phyloP scores from a whole-genome alignment of 139 green algal species.

The Diplosphaera chodatii region DNA sequence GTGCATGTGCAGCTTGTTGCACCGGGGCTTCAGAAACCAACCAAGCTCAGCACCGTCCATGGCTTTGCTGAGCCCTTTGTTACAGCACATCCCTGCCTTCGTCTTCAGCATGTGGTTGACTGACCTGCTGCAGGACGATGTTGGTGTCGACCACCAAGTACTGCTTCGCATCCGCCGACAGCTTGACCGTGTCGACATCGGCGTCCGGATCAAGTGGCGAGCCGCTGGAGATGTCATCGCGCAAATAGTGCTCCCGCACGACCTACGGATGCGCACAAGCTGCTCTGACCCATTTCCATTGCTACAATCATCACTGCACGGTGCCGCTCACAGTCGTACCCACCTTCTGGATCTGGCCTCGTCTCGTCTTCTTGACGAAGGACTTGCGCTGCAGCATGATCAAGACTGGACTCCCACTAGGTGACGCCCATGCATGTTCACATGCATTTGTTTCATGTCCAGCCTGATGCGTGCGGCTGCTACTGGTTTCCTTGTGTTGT shows the following conservation, averaged over 20 bases:
- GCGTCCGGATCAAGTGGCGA: slow-evolving; percentile 63
- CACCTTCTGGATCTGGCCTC: slow-evolving; percentile 75
- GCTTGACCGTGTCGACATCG: slow-evolving; percentile 38
- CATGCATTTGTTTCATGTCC: no score
- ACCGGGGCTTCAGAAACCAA: no score
- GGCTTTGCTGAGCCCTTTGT: no score
- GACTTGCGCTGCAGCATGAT: slow-evolving; percentile 64
- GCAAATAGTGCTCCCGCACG: slow-evolving; percentile 90
- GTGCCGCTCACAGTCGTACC: no score
- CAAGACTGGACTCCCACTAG: background rate
- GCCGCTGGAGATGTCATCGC: slow-evolving; percentile 91
- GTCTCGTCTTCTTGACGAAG: slow-evolving; percentile 86
- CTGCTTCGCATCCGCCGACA: slow-evolving; percentile 51
- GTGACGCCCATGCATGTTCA: no score
- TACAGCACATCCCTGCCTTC: no score
- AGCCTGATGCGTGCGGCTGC: no score
- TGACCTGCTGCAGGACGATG: slow-evolving; percentile 79
- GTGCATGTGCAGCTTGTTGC: no score
- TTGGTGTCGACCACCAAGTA: slow-evolving; percentile 96
- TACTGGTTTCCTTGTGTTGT: no score
- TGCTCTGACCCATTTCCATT: background rate
- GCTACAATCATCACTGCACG: background rate
- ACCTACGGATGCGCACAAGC: slow-evolving; percentile 34
- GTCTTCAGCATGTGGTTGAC: background rate
- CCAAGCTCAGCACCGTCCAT: no score